A percentile compares a stretch with the other conserved stretches of the same genome.
phyloP scores from a whole-genome alignment of 1,284 basidiomycete genomes.

The Trichosporon sp. region DNA sequence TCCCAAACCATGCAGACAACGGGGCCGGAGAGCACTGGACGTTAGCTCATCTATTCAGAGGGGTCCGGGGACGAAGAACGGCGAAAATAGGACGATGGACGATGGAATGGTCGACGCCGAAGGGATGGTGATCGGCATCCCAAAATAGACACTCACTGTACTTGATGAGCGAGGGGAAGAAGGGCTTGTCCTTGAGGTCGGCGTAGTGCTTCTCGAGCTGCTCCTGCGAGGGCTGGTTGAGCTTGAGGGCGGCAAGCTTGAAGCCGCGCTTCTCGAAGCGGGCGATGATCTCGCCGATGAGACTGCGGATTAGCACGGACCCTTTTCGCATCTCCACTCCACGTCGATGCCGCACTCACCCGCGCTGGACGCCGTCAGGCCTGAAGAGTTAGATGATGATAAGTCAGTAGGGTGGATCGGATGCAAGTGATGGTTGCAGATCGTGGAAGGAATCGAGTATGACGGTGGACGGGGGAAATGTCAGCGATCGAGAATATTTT shows the following conservation, averaged over 20 bases:
- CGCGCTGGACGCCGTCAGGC: slow-evolving; percentile 97
- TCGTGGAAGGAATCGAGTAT: background rate
- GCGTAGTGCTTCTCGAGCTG: slow-evolving; percentile 93
- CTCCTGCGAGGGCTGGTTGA: slow-evolving; percentile 70
- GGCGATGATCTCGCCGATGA: slow-evolving; percentile 89
- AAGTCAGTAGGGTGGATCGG: background rate
- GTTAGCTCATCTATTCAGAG: background rate
- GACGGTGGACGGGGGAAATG: background rate
- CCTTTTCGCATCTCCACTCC: background rate
- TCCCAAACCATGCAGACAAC: slow-evolving; percentile 97
- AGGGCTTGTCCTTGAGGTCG: slow-evolving; percentile 85
- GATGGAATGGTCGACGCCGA: too few relatives aligned
- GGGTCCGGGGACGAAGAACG: background rate
- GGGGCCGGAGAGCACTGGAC: slow-evolving; percentile 78
- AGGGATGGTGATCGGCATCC: background rate
- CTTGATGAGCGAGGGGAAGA: slow-evolving; percentile 90
- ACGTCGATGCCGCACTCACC: slow-evolving; percentile 38
- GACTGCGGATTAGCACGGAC: slow-evolving; percentile 47
- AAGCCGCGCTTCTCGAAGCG: slow-evolving; percentile 95
- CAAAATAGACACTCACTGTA: slow-evolving; percentile 61
- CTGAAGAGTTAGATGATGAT: slow-evolving; percentile 50
- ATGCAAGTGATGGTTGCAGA: background rate
- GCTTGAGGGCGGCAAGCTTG: slow-evolving; percentile 82
- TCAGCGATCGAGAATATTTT: slow-evolving; percentile 18
- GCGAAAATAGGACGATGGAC: background rate